Evolutionary conservation across 2,329 filamentous ascomycete genomes (phyloP), one percentile per base, ranked within the genome.

Genomic region (Aspergillus pseudoglaucus): DNA sequence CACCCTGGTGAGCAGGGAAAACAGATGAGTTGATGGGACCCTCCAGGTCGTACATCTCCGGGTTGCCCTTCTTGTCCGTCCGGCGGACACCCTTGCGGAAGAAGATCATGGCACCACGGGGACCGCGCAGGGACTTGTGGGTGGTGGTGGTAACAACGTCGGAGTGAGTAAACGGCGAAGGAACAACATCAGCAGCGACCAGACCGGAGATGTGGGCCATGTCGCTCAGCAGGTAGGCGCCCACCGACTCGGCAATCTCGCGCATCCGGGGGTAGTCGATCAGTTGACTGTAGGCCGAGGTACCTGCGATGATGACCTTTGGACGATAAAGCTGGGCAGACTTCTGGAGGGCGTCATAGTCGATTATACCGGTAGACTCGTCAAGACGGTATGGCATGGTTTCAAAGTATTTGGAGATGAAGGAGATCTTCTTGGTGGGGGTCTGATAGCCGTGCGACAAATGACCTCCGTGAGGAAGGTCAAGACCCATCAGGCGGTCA

Each of bases 101-200:
- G 83, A 98, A 98, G 76, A 98, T 98, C 93, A 98, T 98, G 68
- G 93, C 93, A 65, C 93, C 93, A 70, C 93, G 89, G 51, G 93
- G 93, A 51, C 93, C 93, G 73, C 93, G 90, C 60, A 98, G 87
- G 47, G 90, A 96, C 82, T 98, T 98, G 84, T 98, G 93, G 42
- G 93, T 98, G 53, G 93, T 98, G 54, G 93, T 98, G 54, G 93
- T 98, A 61, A 98, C 93, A 49, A 98, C 86, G 68, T 98, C 93
- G 58, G 93, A 91, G 71, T 95, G 78, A 55, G 83, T 78, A 77
- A 98, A 98, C 40, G 93, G 93, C 43, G 88, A 90, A 54, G 90
- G 89, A 66, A 97, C 93, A 59, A 96, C 93, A 61, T 85, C 87
- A 52, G 90, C 89, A 44, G 93, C 90, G 55, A 98, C 87, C 43